Base-by-base conservation (phyloP, 306 rosid genomes). In the Ormosia emarginata region DNA sequence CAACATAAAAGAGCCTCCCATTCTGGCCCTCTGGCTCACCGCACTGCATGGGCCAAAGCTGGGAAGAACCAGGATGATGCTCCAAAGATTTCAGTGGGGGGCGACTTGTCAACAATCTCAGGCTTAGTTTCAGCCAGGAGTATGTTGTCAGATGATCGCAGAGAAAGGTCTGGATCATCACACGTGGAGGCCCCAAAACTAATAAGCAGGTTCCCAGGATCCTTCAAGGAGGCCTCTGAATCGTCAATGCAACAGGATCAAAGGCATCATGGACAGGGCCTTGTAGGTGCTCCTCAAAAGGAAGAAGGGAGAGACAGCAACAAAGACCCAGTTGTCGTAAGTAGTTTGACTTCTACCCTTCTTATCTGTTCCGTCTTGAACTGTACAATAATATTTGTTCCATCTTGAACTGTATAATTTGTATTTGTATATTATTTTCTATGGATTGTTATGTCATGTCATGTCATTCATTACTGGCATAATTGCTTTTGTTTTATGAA, bases 1-100 rank as follows among this genome's bases (percentile, higher is more conserved):
- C 92, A 91, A 67, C 97, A 89, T 70, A 96, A 96, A 87, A 88
- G 97, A 91, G 99, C 94, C 67, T 96, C 98, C 24, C 99, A 96
- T 87, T 96, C 99, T 52, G 99, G 99, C 71, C 99, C 99, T 61
- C 90, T 96, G 80, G 86, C 92, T 76, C 93, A 93, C 85, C 96
- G 94, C 4, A 85, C 94, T 18, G 95, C 98, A 65, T 93, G 99
- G 98, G 90, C 90, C 4, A 95, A 92, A 88, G 87, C 96, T 14
- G 85, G 85, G 52, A 96, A 92, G 87, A 93, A 93, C 86, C 87
- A 81, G 41, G 97, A 93, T 0, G 98, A 93, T 3, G 89, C 92
- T 41, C 90, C 96, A 50, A 96, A 93, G 86, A 79, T 91, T 57
- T 89, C 99, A 37, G 82, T 59, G 55, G 98, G 94, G 33, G 93